phyloP scores from a whole-genome alignment of 805 yeast species.

The Yarrowia divulgata region DNA sequence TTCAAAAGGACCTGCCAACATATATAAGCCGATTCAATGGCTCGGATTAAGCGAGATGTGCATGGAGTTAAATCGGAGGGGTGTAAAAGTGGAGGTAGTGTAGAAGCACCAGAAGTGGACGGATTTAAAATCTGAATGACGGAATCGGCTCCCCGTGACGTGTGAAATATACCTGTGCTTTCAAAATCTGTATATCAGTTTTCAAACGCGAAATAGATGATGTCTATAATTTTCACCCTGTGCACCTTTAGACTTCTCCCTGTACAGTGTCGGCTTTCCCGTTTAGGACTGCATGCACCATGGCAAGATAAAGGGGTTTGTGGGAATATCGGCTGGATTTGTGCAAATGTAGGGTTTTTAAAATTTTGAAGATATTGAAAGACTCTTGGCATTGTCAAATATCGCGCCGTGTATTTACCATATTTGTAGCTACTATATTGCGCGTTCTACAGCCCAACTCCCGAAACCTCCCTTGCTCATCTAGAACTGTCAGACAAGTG shows the following conservation, averaged over 20 bases:
- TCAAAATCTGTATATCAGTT: neutral
- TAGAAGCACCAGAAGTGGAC: neutral
- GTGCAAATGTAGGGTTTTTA: too few species aligned
- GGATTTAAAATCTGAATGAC: neutral
- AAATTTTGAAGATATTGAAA: too few species aligned
- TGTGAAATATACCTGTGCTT: neutral
- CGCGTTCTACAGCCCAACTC: neutral
- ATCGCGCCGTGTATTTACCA: neutral
- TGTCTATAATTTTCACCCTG: constrained; percentile 4
- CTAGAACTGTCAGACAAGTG: neutral
- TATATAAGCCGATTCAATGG: constrained; percentile 17
- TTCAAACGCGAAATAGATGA: neutral
- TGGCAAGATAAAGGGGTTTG: neutral
- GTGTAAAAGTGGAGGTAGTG: constrained; percentile 6
- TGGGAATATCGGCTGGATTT: neutral
- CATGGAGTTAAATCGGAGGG: constrained; percentile 27
- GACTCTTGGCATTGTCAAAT: too few species aligned
- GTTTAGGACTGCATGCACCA: constrained; percentile 3
- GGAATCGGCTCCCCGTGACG: neutral
- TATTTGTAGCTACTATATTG: neutral
- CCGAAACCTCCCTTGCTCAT: constrained; percentile 1
- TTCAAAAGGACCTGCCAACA: neutral
- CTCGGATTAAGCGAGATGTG: constrained; percentile 16
- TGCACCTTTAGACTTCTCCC: neutral
- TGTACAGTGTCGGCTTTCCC: constrained; percentile 23